Evolutionary conservation across 306 rosid genomes (phyloP).

Genomic region (Heteromeles arbutifolia): DNA sequence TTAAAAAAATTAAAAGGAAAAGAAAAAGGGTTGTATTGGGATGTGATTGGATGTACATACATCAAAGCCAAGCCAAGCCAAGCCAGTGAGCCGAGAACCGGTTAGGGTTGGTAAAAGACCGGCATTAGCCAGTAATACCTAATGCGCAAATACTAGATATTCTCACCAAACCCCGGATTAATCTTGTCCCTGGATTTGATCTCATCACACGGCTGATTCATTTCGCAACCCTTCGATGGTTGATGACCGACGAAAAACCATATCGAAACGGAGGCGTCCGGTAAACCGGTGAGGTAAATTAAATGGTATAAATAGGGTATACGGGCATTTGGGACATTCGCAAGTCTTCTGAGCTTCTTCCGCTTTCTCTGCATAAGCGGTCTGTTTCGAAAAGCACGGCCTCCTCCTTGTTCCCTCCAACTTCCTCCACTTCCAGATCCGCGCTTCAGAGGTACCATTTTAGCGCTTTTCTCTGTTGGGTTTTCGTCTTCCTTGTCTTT

Average conservation of each 20-base stretch:
- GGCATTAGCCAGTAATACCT: conserved; percentile 28
- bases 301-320: conserved; percentile 31
- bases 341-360: neutral
- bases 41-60: neutral
- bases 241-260: neutral
- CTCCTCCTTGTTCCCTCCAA: conserved; percentile 4
- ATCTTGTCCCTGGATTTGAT: conserved; percentile 18
- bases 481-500: neutral
- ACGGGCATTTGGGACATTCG: neutral
- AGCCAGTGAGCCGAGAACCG: conserved; percentile 21
- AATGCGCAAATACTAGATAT: neutral
- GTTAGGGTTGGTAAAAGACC: conserved; percentile 42
- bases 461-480: neutral
- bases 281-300: conserved; percentile 14
- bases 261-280: conserved; percentile 23
- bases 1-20: neutral
- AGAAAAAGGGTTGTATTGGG: neutral
- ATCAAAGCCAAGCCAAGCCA: conserved; percentile 16
- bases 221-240: neutral
- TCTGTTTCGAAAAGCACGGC: conserved; percentile 16
- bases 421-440: conserved; percentile 2
- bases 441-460: conserved; percentile 13
- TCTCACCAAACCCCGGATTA: conserved; percentile 38
- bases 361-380: neutral
- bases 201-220: conserved; percentile 25